Conservation (phyloP, 176 grass and related monocot species). For the Bolboschoenus planiculmis region DNA sequence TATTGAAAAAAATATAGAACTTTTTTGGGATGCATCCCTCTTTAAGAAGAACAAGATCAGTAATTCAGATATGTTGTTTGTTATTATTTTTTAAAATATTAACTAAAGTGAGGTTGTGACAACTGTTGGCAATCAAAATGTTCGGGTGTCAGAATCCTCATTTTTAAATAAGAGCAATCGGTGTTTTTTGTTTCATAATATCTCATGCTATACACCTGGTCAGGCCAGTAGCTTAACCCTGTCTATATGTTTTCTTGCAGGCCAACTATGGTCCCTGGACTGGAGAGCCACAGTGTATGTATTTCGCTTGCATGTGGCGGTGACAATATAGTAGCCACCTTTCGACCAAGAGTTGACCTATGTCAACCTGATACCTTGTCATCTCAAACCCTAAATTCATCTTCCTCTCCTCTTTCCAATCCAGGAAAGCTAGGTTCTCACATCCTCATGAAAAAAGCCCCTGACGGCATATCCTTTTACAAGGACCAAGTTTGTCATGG, state of each 20-base stretch:
- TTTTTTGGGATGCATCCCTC: neutral
- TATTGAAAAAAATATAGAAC: neutral
- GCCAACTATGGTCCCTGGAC: conserved; percentile 43
- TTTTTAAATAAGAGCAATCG: neutral
- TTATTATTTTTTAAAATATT: neutral
- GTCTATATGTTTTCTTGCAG: conserved; percentile 27
- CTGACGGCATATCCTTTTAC: conserved; percentile 25
- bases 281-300: conserved; percentile 53
- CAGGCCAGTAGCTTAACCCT: neutral
- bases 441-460: conserved; percentile 38
- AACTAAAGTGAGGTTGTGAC: neutral
- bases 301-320: conserved; percentile 61
- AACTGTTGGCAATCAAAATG: too few species aligned
- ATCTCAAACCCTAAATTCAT: conserved; percentile 32
- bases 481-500: conserved; percentile 34
- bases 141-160: neutral
- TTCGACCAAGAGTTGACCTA: conserved; percentile 58
- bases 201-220: neutral
- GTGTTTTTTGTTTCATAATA: conserved; percentile 9
- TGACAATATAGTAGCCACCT: conserved; percentile 59
- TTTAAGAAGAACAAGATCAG: neutral
- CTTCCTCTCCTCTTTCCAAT: conserved; percentile 23
- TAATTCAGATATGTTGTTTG: neutral
- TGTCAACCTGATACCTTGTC: conserved; percentile 21
- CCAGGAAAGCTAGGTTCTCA: conserved; percentile 59